phyloP scores from a whole-genome alignment of 768 basidiomycete species.

The Solioccasus polychromus region DNA sequence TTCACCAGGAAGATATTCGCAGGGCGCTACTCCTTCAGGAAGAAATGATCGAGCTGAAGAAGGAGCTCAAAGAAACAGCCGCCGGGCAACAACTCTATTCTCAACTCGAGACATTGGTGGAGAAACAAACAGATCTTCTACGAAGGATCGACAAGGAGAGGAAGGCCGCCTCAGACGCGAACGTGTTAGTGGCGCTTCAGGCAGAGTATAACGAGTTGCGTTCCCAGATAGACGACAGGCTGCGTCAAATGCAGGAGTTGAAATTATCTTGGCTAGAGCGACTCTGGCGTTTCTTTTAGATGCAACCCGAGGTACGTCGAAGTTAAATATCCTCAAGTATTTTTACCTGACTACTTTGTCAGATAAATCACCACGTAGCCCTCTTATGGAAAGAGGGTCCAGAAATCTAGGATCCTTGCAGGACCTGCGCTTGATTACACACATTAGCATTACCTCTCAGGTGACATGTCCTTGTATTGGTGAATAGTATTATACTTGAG shows the following conservation, averaged over 20 bases:
- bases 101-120: slow-evolving; percentile 7
- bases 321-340: too few species aligned
- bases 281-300: too few species aligned
- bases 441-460: too few species aligned
- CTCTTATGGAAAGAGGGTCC: too few species aligned
- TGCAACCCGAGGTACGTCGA: too few species aligned
- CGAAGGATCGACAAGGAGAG: slow-evolving; percentile 9
- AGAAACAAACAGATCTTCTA: slow-evolving; percentile 9
- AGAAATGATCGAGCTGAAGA: slow-evolving; percentile 6
- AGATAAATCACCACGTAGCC: too few species aligned
- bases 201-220: slow-evolving; percentile 5
- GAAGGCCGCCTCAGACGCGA: background rate
- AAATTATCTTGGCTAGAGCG: slow-evolving; percentile 6
- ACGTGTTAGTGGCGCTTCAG: slow-evolving; percentile 3
- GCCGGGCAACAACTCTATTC: slow-evolving; percentile 9
- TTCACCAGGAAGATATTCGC: background rate
- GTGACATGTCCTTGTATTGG: too few species aligned
- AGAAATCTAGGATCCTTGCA: too few species aligned
- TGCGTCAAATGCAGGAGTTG: slow-evolving; percentile 10
- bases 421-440: too few species aligned
- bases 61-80: slow-evolving; percentile 7
- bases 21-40: slow-evolving; percentile 3
- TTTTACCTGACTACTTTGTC: too few species aligned
- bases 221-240: slow-evolving; percentile 1
- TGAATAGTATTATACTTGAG: too few species aligned